Percentiles rank a stretch among this genome's conserved stretches.
phyloP scores from a whole-genome alignment of 2,329 filamentous ascomycete genomes.

The Penicillium oxalicum region DNA sequence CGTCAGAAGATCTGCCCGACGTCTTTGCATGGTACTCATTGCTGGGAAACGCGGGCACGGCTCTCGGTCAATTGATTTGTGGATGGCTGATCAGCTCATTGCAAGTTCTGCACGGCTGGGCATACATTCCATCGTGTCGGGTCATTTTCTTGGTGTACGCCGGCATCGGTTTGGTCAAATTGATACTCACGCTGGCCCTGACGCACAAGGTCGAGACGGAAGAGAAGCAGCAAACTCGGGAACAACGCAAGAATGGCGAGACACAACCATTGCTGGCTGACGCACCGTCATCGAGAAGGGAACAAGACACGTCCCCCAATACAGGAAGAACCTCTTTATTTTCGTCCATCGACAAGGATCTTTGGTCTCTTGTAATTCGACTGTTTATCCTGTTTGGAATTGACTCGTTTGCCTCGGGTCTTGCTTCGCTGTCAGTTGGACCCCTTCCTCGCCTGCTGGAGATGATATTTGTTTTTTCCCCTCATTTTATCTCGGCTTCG shows the following conservation, averaged over 20 bases:
- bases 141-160: slow-evolving; percentile 55
- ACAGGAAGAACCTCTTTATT: no score
- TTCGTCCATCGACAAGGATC: slow-evolving; percentile 45
- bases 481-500: no score
- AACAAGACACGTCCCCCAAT: no score
- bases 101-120: slow-evolving; percentile 40
- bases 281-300: slow-evolving; percentile 3
- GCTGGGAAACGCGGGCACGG: slow-evolving; percentile 53
- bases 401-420: slow-evolving; percentile 64
- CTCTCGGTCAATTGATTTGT: slow-evolving; percentile 53
- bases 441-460: not conserved
- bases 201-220: slow-evolving; percentile 43
- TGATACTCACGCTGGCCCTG: slow-evolving; percentile 48
- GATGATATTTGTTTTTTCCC: not conserved
- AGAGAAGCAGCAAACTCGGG: slow-evolving; percentile 20
- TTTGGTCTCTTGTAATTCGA: slow-evolving; percentile 34
- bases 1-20: slow-evolving; percentile 50
- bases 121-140: slow-evolving; percentile 46
- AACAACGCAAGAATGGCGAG: slow-evolving; percentile 23
- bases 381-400: slow-evolving; percentile 63
- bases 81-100: slow-evolving; percentile 56
- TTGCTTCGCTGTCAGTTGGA: slow-evolving; percentile 54
- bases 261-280: slow-evolving; percentile 32
- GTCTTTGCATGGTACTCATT: slow-evolving; percentile 60
- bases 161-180: slow-evolving; percentile 52